Base-by-base conservation (phyloP, 2,329 filamentous ascomycete genomes). In the Penicillium sp. region DNA sequence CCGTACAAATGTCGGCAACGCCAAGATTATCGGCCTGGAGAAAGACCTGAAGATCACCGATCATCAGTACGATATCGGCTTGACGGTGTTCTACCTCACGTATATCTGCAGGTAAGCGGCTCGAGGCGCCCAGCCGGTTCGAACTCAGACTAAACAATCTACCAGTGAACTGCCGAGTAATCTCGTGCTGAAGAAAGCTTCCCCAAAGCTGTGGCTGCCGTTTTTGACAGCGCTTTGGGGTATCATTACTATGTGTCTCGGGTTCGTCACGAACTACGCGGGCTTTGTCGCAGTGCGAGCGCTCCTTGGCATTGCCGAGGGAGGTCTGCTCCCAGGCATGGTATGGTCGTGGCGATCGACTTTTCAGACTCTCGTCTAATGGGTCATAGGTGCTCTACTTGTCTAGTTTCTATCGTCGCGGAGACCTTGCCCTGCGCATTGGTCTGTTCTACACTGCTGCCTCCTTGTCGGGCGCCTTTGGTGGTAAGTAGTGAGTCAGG, bases 1-100 rank as follows among this genome's bases (percentile, higher is more conserved):
- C 72, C 82, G 89, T 43, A 89, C 88, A n/a, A 91, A 90, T 69
- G 86, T 90, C 39, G 88, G 88, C 39, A 90, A 90, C 68, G 88
- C 88, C 25, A 86, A 86, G 61, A 85, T 90, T 8, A 81, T 88
- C 54, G 84, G 85, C 0, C 79, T 91, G 14, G 84, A 88, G 65
- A 64, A 76, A 1, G 84, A 87, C 66, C 71, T 89, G 1, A 70
- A 76, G 47, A 85, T 91, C 63, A 83, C 76, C 5, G 84, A 87
- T 58, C 75, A 81, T 56, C 85, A 90, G 68, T 90, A 89, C 71
- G 84, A 86, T 50, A 82, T 85, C 43, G 87, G 86, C 1, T 76
- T 90, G 34, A 82, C 85, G 12, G 84, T 88, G 1, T 90, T 87
- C 67, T 90, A 89, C 71, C 83, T 85, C 3, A 73, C 70, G 8